Evolutionary conservation across 1,139 yeast genomes (phyloP).

Genomic region (Debaryomyces fabryi): DNA sequence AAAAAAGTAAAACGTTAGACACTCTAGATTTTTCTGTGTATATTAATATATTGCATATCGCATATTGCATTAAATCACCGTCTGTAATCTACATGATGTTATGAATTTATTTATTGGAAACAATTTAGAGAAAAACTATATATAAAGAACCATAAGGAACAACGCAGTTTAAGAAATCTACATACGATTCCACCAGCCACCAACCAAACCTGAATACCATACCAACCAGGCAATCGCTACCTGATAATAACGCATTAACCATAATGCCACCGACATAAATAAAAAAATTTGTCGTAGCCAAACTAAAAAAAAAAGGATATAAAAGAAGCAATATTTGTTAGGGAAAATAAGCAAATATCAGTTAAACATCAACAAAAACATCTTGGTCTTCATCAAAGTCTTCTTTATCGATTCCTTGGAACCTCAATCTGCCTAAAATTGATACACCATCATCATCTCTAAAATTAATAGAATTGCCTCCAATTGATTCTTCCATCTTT

Average conservation of each 20-base stretch:
- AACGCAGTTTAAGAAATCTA: constrained; percentile 4
- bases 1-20: constrained; percentile 5
- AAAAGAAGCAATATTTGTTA: constrained; percentile 11
- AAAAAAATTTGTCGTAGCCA: constrained; percentile 11
- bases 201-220: constrained; percentile 7
- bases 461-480: constrained; percentile 11
- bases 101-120: constrained; percentile 1
- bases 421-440: constrained; percentile 21
- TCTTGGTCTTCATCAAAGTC: constrained; percentile 30
- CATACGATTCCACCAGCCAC: constrained; percentile 2
- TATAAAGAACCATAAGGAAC: constrained; percentile 7
- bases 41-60: constrained; percentile 7
- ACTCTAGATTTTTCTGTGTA: constrained; percentile 7
- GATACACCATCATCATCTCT: constrained; percentile 21
- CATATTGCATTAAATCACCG: neutral
- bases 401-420: constrained; percentile 23
- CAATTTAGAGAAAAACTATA: constrained; percentile 5
- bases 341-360: neutral
- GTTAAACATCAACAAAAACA: constrained; percentile 30
- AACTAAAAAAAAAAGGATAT: neutral
- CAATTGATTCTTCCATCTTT: neutral
- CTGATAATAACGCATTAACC: neutral
- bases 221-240: constrained; percentile 6
- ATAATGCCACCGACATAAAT: neutral
- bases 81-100: constrained; percentile 1